phyloP scores from a whole-genome alignment of 2,329 filamentous ascomycete genomes.

The Scolecobasidium constrictum region DNA sequence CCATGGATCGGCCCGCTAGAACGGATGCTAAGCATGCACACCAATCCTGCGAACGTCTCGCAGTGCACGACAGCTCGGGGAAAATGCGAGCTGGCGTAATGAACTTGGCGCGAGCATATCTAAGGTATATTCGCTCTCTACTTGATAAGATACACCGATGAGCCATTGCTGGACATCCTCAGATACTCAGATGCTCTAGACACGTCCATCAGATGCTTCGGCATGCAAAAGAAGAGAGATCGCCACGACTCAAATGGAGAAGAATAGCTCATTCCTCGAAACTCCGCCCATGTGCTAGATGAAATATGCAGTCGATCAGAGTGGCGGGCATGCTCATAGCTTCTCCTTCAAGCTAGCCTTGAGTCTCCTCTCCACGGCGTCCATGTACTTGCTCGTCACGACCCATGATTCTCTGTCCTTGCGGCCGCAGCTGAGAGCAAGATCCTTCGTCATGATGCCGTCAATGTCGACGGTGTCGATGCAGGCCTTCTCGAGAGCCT shows the following conservation, averaged over 20 bases:
- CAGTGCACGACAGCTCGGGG: too few relatives aligned
- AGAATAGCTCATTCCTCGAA: too few relatives aligned
- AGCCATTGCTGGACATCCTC: too few relatives aligned
- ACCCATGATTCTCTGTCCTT: slow-evolving; percentile 76
- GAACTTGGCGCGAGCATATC: too few relatives aligned
- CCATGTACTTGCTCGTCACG: slow-evolving; percentile 79
- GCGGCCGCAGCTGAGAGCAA: slow-evolving; percentile 90
- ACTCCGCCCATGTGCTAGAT: not conserved
- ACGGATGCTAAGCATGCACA: too few relatives aligned
- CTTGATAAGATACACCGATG: not conserved
- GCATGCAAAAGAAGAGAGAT: not conserved
- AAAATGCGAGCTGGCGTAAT: too few relatives aligned
- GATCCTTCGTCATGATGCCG: slow-evolving; percentile 97
- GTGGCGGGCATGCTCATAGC: slow-evolving; percentile 40
- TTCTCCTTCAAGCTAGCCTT: slow-evolving; percentile 71
- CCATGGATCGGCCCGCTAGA: too few relatives aligned
- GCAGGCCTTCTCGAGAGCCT: slow-evolving; percentile 85
- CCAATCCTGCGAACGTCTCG: too few relatives aligned
- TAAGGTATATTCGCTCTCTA: slow-evolving; percentile 1
- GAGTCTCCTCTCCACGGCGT: slow-evolving; percentile 83
- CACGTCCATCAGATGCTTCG: not conserved
- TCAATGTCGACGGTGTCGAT: slow-evolving; percentile 89
- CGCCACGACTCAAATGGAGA: too few relatives aligned
- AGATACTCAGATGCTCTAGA: not conserved
- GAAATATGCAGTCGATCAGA: too few relatives aligned